Evolutionary conservation across 2,329 filamentous ascomycete species (phyloP).

Genomic region (Ilyonectria robusta): DNA sequence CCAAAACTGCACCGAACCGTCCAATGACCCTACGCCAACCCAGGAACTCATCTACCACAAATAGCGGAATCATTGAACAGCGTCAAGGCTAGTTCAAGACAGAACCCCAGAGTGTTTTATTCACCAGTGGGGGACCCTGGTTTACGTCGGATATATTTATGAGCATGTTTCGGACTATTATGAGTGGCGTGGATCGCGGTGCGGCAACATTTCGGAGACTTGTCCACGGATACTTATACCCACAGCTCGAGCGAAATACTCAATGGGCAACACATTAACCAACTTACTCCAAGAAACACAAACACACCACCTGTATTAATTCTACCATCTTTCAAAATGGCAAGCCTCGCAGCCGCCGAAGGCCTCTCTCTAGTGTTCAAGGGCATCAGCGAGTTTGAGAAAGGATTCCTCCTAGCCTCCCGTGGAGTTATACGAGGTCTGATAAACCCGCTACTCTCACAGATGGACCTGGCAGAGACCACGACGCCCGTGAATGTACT

Average conservation of each 20-base stretch:
- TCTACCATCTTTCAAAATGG: conserved; percentile 26
- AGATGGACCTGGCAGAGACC: conserved; percentile 43
- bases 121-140: background rate
- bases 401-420: conserved; percentile 23
- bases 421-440: conserved; percentile 37
- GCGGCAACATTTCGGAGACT: conserved; percentile 35
- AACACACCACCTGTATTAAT: background rate
- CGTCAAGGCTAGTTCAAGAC: background rate
- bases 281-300: background rate
- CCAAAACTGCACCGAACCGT: too few relatives aligned
- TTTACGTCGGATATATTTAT: background rate
- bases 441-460: conserved; percentile 38
- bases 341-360: conserved; percentile 22
- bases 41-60: too few relatives aligned
- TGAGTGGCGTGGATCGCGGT: background rate
- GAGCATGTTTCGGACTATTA: background rate
- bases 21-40: too few relatives aligned
- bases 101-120: background rate
- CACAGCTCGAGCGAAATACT: background rate
- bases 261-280: background rate
- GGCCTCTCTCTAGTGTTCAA: conserved; percentile 37
- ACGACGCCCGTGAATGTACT: conserved; percentile 58
- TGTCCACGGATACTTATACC: conserved; percentile 17
- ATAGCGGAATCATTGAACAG: too few relatives aligned
- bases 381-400: conserved; percentile 25